These are phyloP conservation scores for Pelargonium cotyledonis DNA, from an alignment of 441 rosid genomes.

Conservation along the genomic window DNA sequence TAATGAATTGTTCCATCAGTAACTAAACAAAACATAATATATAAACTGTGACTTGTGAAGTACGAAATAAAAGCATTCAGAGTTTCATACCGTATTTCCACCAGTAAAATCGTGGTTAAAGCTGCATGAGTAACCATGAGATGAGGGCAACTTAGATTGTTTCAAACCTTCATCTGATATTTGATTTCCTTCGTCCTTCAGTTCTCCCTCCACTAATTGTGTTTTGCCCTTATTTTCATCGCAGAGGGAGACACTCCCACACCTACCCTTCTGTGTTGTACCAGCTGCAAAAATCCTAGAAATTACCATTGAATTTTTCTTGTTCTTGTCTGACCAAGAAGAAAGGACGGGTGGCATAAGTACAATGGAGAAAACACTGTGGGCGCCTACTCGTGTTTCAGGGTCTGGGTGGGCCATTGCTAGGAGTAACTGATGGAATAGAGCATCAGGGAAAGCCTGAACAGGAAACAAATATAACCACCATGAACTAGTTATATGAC, in stretches of 20 bases:
- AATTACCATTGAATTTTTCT: conserved; percentile 35
- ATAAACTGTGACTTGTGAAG: not conserved
- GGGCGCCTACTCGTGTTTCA: conserved; percentile 77
- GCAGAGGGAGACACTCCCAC: conserved; percentile 35
- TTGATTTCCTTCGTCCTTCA: conserved; percentile 36
- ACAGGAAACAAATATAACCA: conserved; percentile 19
- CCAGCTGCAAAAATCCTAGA: conserved; percentile 26
- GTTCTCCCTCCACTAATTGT: conserved; percentile 29
- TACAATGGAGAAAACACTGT: conserved; percentile 60
- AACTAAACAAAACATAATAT: conserved; percentile 4
- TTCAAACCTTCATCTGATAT: conserved; percentile 30
- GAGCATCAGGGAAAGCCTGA: conserved; percentile 87
- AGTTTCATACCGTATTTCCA: conserved; percentile 53
- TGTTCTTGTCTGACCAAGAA: conserved; percentile 47
- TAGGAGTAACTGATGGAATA: conserved; percentile 80
- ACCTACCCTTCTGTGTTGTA: conserved; percentile 27
- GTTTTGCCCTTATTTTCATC: conserved; percentile 39
- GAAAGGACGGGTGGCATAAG: conserved; percentile 60
- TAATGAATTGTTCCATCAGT: not conserved
- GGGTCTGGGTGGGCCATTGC: conserved; percentile 80
- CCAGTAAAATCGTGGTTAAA: conserved; percentile 40
- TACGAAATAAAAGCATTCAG: conserved; percentile 2
- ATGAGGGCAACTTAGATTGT: conserved; percentile 18
- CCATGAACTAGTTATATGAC: conserved; percentile 16
- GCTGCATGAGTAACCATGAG: conserved; percentile 41